Percentiles rank a stretch among this genome's conserved stretches.
phyloP scores from a whole-genome alignment of 352 stramenopile species.

The Phytophthora vignae region DNA sequence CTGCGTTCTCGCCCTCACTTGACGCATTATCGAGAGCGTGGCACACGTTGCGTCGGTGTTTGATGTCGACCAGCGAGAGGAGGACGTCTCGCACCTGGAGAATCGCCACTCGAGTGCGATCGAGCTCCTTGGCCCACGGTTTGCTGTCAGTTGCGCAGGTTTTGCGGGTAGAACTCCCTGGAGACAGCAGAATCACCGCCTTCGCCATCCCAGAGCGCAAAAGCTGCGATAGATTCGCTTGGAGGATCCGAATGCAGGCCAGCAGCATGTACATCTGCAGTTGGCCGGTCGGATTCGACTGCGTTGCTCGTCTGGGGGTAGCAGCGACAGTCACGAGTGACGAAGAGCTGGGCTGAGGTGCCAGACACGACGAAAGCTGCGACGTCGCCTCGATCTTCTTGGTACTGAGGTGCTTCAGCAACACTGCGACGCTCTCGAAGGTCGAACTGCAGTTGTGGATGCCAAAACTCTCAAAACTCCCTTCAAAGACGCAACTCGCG shows the following conservation, averaged over 20 bases:
- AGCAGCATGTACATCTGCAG: conserved; percentile 75
- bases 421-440: conserved; percentile 44
- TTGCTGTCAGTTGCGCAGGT: conserved; percentile 2
- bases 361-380: conserved; percentile 18
- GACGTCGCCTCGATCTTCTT: conserved; percentile 43
- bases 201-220: conserved; percentile 65
- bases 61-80: conserved; percentile 47
- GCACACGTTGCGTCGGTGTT: conserved; percentile 30
- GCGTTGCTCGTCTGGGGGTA: conserved; percentile 12
- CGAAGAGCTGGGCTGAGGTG: not conserved
- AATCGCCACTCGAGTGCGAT: conserved; percentile 23
- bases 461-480: conserved; percentile 50
- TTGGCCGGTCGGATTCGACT: conserved; percentile 2
- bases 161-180: not conserved
- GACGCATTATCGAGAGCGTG: conserved; percentile 22
- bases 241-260: conserved; percentile 72
- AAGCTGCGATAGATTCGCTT: conserved; percentile 80
- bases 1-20: conserved; percentile 30
- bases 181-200: conserved; percentile 36
- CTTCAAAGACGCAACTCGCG: conserved; percentile 35
- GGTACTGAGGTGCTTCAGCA: conserved; percentile 54
- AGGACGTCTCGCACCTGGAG: conserved; percentile 46
- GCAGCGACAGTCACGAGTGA: not conserved
- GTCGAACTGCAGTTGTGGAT: conserved; percentile 59
- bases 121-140: conserved; percentile 26